phyloP scores from a whole-genome alignment of 1,139 yeast genomes.

The Yamadazyma dendronema region DNA sequence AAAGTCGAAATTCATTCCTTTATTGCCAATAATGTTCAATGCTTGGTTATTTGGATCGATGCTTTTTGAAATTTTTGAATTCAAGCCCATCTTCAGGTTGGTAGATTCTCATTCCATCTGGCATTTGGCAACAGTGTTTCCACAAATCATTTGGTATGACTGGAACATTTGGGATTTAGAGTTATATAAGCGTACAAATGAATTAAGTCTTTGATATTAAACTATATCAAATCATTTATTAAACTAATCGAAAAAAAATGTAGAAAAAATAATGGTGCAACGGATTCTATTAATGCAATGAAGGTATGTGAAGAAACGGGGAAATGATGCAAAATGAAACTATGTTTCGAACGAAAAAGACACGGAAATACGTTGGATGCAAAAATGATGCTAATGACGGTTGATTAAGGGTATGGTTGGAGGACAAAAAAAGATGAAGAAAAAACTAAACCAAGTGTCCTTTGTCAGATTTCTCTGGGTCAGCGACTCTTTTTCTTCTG shows the following conservation, averaged over 20 bases:
- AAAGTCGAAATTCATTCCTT: constrained; percentile 30
- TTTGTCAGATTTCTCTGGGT: constrained; percentile 5
- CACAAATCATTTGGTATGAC: constrained; percentile 45
- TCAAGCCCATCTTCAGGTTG: constrained; percentile 31
- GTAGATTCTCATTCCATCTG: constrained; percentile 46
- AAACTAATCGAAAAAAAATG: background rate
- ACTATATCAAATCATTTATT: background rate
- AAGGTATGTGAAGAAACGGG: background rate
- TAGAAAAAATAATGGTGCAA: background rate
- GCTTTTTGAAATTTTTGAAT: constrained; percentile 39
- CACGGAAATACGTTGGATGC: background rate
- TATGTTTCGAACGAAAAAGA: background rate
- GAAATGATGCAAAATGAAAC: background rate
- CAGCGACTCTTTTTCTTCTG: background rate
- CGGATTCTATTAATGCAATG: constrained; percentile 1
- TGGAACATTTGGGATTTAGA: constrained; percentile 54
- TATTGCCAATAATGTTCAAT: constrained; percentile 37
- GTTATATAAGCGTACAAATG: constrained; percentile 22
- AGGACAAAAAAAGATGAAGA: background rate
- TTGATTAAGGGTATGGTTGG: background rate
- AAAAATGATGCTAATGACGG: background rate
- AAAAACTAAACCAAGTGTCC: constrained; percentile 8
- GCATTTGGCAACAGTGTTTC: constrained; percentile 45
- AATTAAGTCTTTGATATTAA: constrained; percentile 1
- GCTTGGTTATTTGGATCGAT: constrained; percentile 34